These are phyloP conservation scores for Silene conica DNA, from an alignment of 148 eudicot species.

Conservation along the genomic window DNA sequence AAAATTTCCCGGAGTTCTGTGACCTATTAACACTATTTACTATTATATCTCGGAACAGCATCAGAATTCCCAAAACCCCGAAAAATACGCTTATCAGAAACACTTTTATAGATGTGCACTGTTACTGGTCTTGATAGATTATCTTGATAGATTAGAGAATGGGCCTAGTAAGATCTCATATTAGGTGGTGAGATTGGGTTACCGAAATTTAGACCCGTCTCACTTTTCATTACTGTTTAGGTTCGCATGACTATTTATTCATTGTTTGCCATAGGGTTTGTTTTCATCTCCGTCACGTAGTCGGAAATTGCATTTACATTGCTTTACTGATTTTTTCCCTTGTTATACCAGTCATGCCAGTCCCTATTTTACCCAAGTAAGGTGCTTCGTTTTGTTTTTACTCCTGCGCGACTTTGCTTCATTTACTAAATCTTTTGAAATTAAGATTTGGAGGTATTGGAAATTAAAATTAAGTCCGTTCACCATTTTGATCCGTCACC, in stretches of 20 bases:
- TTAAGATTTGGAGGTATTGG: neutral
- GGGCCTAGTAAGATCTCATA: conserved; percentile 5
- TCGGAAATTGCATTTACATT: neutral
- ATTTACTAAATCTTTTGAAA: neutral
- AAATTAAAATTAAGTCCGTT: conserved; percentile 1
- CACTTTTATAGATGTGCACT: conserved; percentile 16
- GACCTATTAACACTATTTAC: conserved; percentile 43
- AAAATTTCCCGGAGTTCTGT: conserved; percentile 72
- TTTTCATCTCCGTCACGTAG: conserved; percentile 7
- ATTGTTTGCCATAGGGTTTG: conserved; percentile 11
- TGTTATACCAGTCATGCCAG: neutral
- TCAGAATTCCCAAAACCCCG: conserved; percentile 49
- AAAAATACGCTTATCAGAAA: conserved; percentile 61
- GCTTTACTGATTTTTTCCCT: conserved; percentile 8
- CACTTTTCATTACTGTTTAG: neutral
- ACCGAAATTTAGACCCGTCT: conserved; percentile 5
- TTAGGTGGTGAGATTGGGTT: neutral
- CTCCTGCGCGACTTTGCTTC: neutral
- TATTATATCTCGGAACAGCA: conserved; percentile 40
- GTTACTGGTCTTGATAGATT: conserved; percentile 3
- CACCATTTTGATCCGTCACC: conserved; percentile 8
- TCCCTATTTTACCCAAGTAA: conserved; percentile 8
- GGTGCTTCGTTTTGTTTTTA: neutral
- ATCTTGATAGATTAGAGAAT: too few species aligned
- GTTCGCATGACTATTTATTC: conserved; percentile 8